Evolutionary conservation across 306 rosid genomes (phyloP), one percentile per base, ranked within the genome.

Genomic region (Castanea mollissima): DNA sequence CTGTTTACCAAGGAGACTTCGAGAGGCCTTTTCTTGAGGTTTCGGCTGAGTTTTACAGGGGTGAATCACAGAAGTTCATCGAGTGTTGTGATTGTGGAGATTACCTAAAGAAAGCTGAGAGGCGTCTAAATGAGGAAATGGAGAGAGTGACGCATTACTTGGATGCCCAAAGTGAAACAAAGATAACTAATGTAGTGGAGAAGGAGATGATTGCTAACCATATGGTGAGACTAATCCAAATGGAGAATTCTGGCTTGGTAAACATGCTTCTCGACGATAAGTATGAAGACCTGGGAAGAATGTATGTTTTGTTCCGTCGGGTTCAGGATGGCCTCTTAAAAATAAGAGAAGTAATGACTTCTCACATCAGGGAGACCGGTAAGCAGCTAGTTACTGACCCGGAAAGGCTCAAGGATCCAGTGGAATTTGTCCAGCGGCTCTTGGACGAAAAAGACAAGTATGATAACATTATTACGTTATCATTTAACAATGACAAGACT

Each of bases 131-230:
- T 56, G 97, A 94, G 89, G 98, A 94, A 87, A 87, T 91, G 76
- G 98, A 92, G 64, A 91, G 98, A 84, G 97, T 87, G 85, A 86
- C 89, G 25, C 94, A 94, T 85, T 94, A 94, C 91, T 75, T 94
- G 90, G 97, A 93, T 79, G 74, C 89, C 19, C 85, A 32, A 83
- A 91, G 91, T 65, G 93, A 90, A 84, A 82, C 74, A 73, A 92
- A 94, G 80, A 92, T 92, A 76, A 89, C 91, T 35, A 79, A 79
- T 57, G 92, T 94, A 69, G 91, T 90, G 82, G 97, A 90, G 85
- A 83, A 88, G 83, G 96, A 90, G 96, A 88, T 94, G 92, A 87
- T 94, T 78, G 88, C 88, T 70, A 86, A 88, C 83, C 94, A 94
- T 87, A 91, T 93, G 93, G 86, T 85, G 69, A 90, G 88, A 82